Base-by-base conservation (phyloP, 2,329 filamentous ascomycete genomes). In the Sclerotinia glacialis region DNA sequence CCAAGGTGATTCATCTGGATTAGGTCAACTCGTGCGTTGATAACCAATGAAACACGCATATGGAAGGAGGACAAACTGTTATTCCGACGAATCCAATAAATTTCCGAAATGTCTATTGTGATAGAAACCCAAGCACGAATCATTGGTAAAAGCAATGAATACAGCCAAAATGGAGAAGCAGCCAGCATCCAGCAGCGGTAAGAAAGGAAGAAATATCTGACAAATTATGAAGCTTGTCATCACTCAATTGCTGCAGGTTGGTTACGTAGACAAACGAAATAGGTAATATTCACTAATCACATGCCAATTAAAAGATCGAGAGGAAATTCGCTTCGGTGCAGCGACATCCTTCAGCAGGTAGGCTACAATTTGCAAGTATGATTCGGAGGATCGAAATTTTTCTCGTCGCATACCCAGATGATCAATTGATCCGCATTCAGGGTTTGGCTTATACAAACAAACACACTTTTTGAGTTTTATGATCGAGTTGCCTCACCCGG, bases 1-100 rank as follows among this genome's bases (percentile, higher is more conserved):
- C 12, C 34, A 64, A 54, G 34, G 47, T 65, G 63, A 65, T 49
- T 65, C 63, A 60, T 60, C 46, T 52, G 49, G 49, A 63, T 40
- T 53, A 28, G 59, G 28, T 60, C 34, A 44, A 52, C 31, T 28
- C 37, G 60, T 23, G 21, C 54, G 63, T 50, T 50, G 47, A 34
- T 46, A 34, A 37, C 54, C 54, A 65, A 65, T 65, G 23, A 60
- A 40, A 42, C 31, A 40, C 31, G 44, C 11, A 1, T 16, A 58
- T 46, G 28, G 23, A 42, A 34, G 42, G 23, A 60, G 63, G 54
- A 50, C 44, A 60, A 60, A 65, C 50, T n/a, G 61, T 55, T 64
- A 23, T 64, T 55, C 49, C 61, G 40, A 53, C 61, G 50, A 49
- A 53, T 50, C 63, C 54, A 49, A 21, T 26, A 28, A 50, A 55